phyloP scores from a whole-genome alignment of 345 rosid species.

The Excoecaria agallocha region DNA sequence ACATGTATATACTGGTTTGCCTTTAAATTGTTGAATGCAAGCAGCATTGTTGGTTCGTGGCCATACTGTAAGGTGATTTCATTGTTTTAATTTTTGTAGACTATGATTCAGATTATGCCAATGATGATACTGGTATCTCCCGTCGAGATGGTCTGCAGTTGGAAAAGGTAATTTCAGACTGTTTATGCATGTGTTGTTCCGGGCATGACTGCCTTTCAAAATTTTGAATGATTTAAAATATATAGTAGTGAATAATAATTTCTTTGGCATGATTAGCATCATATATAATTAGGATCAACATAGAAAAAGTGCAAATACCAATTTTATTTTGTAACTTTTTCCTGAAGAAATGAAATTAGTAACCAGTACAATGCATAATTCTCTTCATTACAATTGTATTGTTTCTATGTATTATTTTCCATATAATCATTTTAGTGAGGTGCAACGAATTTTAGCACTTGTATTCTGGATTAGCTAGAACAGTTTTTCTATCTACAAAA shows the following conservation, averaged over 20 bases:
- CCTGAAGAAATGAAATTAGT: neutral
- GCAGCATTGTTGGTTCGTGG: neutral
- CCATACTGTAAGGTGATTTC: neutral
- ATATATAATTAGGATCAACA: neutral
- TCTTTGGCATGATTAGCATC: neutral
- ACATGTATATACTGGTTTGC: too few species aligned
- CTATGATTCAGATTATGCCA: constrained; percentile 41
- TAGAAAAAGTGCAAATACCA: neutral
- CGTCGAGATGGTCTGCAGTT: constrained; percentile 32
- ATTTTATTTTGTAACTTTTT: neutral
- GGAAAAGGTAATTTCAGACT: constrained; percentile 35
- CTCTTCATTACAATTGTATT: neutral
- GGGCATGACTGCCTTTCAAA: neutral
- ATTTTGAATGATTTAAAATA: neutral
- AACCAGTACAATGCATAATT: neutral
- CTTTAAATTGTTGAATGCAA: neutral
- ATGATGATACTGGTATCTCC: constrained; percentile 26
- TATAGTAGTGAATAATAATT: neutral
- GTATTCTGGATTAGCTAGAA: neutral
- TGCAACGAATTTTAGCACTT: neutral
- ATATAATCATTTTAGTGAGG: neutral
- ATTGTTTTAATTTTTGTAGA: constrained; percentile 34
- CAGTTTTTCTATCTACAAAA: neutral
- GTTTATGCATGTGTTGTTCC: neutral
- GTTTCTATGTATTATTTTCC: neutral